Conservation (phyloP, 2,329 filamentous ascomycete genomes). For the Colletotrichum higginsianum region DNA sequence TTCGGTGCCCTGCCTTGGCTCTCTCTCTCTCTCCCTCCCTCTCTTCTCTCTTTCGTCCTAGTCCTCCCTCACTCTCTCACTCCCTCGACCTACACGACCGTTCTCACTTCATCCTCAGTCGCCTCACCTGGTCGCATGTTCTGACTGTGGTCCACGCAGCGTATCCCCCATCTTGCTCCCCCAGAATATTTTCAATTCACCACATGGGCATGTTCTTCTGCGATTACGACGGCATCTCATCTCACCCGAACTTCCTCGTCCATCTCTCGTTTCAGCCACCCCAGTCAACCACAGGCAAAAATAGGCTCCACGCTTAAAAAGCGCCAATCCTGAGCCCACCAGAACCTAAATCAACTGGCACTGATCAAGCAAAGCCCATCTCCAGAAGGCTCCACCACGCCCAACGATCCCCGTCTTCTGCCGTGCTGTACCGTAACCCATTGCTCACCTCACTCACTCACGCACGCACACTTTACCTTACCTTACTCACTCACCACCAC, state of each 20-base stretch:
- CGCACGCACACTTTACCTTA: constrained; percentile 29
- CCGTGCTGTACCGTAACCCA: constrained; percentile 35
- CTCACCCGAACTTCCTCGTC: constrained; percentile 5
- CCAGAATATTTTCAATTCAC: no score
- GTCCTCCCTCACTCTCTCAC: not conserved
- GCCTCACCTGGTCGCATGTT: no score
- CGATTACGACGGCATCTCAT: constrained; percentile 1
- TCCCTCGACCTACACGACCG: no score
- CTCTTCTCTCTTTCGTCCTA: constrained; percentile 7
- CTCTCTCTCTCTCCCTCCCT: not conserved
- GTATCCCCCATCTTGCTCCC: no score
- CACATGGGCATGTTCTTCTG: no score
- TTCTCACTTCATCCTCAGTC: no score
- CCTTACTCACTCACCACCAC: constrained; percentile 34
- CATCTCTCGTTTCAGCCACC: constrained; percentile 41
- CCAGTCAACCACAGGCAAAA: constrained; percentile 42
- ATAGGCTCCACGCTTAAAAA: constrained; percentile 43
- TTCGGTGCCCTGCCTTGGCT: constrained; percentile 4
- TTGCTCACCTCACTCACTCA: constrained; percentile 19
- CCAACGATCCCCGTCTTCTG: constrained; percentile 41
- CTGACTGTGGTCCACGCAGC: no score
- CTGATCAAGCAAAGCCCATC: constrained; percentile 42
- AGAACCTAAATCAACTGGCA: constrained; percentile 43
- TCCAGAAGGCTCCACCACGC: constrained; percentile 40
- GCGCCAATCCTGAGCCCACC: constrained; percentile 43